These are phyloP conservation scores for Wickerhamomyces queroliae DNA, from an alignment of 805 yeast species.

Conservation along the genomic window DNA sequence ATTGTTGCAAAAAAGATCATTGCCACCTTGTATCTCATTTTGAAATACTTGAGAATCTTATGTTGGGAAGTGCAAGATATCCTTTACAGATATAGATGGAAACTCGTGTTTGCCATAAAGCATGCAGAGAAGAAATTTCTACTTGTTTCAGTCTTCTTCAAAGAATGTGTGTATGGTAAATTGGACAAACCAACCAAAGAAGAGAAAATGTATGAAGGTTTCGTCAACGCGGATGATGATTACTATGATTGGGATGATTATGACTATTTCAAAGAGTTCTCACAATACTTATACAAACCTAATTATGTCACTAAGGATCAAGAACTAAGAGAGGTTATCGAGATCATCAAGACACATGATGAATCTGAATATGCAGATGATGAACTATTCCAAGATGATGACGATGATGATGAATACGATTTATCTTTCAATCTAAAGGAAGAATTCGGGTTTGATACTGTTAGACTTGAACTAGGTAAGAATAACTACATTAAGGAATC, in stretches of 20 bases:
- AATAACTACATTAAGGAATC: neutral
- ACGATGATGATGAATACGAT: conserved; percentile 1
- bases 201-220: conserved; percentile 4
- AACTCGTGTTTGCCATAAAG: conserved; percentile 10
- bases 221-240: conserved; percentile 9
- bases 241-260: conserved; percentile 12
- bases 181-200: conserved; percentile 10
- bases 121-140: conserved; percentile 9
- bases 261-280: conserved; percentile 14
- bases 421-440: conserved; percentile 13
- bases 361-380: neutral
- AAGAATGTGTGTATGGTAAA: conserved; percentile 11
- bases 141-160: conserved; percentile 8
- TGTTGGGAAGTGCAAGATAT: conserved; percentile 17
- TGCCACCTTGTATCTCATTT: conserved; percentile 7
- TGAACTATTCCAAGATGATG: neutral
- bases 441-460: conserved; percentile 18
- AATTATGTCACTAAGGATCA: conserved; percentile 3
- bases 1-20: conserved; percentile 10
- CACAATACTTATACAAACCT: conserved; percentile 6
- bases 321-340: conserved; percentile 3
- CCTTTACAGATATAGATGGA: conserved; percentile 19
- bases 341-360: neutral
- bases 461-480: conserved; percentile 6
- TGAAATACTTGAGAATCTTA: conserved; percentile 13